Conservation (phyloP, 352 stramenopile genomes). For the Pythium apleroticum region DNA sequence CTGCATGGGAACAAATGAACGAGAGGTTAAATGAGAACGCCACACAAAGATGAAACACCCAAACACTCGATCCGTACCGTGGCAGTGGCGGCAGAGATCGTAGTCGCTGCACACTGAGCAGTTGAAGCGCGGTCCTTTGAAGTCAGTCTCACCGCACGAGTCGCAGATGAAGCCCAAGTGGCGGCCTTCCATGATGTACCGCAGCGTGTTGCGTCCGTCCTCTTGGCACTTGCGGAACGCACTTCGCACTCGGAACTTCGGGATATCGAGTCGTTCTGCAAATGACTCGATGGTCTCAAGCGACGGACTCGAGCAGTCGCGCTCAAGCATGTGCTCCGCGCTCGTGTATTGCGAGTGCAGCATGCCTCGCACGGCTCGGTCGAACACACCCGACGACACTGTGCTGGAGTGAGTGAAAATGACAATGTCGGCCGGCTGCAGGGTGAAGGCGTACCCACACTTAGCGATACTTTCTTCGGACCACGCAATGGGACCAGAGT, state of each 20-base stretch:
- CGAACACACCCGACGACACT: conserved; percentile 29
- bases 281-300: conserved; percentile 63
- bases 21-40: neutral
- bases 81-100: conserved; percentile 62
- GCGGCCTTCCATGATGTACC: conserved; percentile 81
- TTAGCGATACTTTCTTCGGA: conserved; percentile 21
- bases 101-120: conserved; percentile 79
- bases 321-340: conserved; percentile 38
- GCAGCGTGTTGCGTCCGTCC: conserved; percentile 56
- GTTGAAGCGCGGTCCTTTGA: conserved; percentile 72
- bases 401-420: conserved; percentile 40
- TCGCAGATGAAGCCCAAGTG: conserved; percentile 85
- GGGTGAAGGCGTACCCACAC: conserved; percentile 15
- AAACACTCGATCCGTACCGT: conserved; percentile 42
- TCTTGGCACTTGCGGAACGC: conserved; percentile 80
- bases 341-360: conserved; percentile 42
- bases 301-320: conserved; percentile 33
- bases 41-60: neutral
- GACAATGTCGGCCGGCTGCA: conserved; percentile 64
- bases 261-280: conserved; percentile 69
- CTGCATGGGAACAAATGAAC: conserved; percentile 27
- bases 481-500: conserved; percentile 49
- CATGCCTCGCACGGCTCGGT: conserved; percentile 30
- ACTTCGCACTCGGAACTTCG: conserved; percentile 77
- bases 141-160: conserved; percentile 78